A percentile compares a stretch with the other conserved stretches of the same genome.
phyloP scores from a whole-genome alignment of 2,329 filamentous ascomycete genomes.

The Aspergillus unguis region DNA sequence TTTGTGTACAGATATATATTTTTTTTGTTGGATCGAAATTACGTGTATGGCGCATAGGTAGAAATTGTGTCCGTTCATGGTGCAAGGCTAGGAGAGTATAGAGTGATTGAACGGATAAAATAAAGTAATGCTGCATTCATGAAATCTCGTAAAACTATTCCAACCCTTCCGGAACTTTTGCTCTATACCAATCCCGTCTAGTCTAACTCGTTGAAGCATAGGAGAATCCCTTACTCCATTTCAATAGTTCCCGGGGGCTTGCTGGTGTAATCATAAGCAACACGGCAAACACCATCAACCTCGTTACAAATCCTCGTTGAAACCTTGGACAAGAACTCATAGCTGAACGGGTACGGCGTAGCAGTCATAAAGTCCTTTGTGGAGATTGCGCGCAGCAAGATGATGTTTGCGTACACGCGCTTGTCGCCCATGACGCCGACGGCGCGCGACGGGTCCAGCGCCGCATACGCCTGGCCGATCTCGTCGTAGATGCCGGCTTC shows the following conservation, averaged over 20 bases:
- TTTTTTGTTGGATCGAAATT: neutral
- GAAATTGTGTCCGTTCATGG: neutral
- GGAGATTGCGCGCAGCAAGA: constrained; percentile 60
- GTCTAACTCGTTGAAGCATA: neutral
- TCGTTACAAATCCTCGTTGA: constrained; percentile 70
- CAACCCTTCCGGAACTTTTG: too few species aligned
- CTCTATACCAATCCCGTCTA: too few species aligned
- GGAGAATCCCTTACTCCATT: constrained; percentile 55
- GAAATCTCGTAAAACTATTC: too few species aligned
- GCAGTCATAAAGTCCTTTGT: constrained; percentile 72
- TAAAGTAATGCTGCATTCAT: too few species aligned
- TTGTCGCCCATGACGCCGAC: constrained; percentile 62
- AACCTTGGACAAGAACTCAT: constrained; percentile 63
- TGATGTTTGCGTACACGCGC: constrained; percentile 62
- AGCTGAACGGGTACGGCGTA: constrained; percentile 64
- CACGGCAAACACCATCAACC: constrained; percentile 56
- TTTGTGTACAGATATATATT: neutral
- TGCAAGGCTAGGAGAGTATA: too few species aligned
- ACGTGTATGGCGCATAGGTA: neutral
- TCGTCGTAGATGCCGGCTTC: constrained; percentile 50
- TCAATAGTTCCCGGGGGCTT: constrained; percentile 72
- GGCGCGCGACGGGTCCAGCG: constrained; percentile 62
- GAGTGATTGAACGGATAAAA: too few species aligned
- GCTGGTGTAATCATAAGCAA: constrained; percentile 50
- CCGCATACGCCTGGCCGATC: constrained; percentile 68